Evolutionary conservation across 352 stramenopile genomes (phyloP), one percentile per base, ranked within the genome.

Genomic region (Poterioochromonas sp.): DNA sequence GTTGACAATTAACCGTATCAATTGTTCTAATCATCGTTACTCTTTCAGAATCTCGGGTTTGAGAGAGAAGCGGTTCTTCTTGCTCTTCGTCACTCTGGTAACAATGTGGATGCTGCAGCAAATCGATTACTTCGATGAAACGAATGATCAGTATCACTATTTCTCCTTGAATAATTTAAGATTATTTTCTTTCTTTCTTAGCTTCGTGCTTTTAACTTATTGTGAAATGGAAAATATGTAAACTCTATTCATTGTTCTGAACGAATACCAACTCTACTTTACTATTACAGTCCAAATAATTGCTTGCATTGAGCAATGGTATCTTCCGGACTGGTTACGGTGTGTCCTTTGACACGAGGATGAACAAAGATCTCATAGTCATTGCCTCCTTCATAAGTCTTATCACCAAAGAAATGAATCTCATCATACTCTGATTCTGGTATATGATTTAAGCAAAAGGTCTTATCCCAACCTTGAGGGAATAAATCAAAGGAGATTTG

Each of bases 331-430:
- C 86, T 94, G 69, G 88, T 97, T 44, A 99, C 95, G 41, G 93
- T 92, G 84, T 99, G 95, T 32, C 95, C 96, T 83, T 97, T 97
- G 32, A 93, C 98, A 79, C 93, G 88, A 70, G 96, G 90, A 80
- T 94, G 89, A 76, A 85, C 89, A 87, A 96, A 99, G 85, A 99
- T 99, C 85, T 99, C 96, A 85, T 94, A 97, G 86, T 99, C 96
- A 84, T 99, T 99, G 76, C 96, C 96, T 71, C 95, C 95, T 85
- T 85, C 85, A 86, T 97, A 94, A 26, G 94, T 98, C 87, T 99
- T 99, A 89, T 99, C 96, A 69, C 96, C 96, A 83, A 99, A 99
- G 83, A 99, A 99, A 86, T 99, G 95, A 83, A 99, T 95, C 83
- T 98, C 93, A 82, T 99, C 94, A 86, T 97, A 99, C 84, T 97